Conservation (phyloP, 75 land plant genomes). For the Sequoia sempervirens region DNA sequence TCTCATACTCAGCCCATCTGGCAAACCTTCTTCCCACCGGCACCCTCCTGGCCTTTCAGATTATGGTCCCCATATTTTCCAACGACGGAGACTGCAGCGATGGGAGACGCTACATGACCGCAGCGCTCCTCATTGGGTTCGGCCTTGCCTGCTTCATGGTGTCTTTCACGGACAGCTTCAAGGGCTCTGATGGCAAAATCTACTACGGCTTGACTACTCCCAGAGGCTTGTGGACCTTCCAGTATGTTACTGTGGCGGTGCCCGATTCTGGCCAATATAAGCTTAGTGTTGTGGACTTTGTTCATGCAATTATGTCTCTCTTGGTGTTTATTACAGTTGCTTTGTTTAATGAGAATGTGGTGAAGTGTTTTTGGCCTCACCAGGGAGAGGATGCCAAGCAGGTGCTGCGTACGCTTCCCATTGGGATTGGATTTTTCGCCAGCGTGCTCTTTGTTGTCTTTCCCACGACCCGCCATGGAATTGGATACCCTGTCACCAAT, state of each 20-base stretch:
- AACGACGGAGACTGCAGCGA: constrained; percentile 45
- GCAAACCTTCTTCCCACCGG: constrained; percentile 74
- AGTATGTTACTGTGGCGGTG: neutral
- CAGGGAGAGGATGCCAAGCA: constrained; percentile 11
- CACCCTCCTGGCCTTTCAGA: constrained; percentile 65
- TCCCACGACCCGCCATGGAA: constrained; percentile 65
- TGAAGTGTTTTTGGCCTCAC: constrained; percentile 43
- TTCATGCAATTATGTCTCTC: constrained; percentile 51
- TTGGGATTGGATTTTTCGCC: constrained; percentile 46
- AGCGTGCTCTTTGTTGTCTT: constrained; percentile 62
- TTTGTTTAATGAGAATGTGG: constrained; percentile 49
- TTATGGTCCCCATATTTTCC: constrained; percentile 48
- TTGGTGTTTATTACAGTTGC: constrained; percentile 54
- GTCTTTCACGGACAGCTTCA: constrained; percentile 34
- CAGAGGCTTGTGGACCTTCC: constrained; percentile 47
- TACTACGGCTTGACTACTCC: constrained; percentile 56
- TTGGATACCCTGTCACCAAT: constrained; percentile 38
- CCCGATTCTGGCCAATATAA: constrained; percentile 17
- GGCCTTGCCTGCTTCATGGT: constrained; percentile 35
- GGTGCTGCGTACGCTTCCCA: constrained; percentile 40
- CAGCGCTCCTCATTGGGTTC: constrained; percentile 30
- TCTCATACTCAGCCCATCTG: constrained; percentile 18
- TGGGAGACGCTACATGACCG: constrained; percentile 31
- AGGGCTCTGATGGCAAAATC: constrained; percentile 15
- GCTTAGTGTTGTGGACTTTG: constrained; percentile 40